Base-by-base conservation (phyloP, 768 basidiomycete species). In the Mycena latifolia region DNA sequence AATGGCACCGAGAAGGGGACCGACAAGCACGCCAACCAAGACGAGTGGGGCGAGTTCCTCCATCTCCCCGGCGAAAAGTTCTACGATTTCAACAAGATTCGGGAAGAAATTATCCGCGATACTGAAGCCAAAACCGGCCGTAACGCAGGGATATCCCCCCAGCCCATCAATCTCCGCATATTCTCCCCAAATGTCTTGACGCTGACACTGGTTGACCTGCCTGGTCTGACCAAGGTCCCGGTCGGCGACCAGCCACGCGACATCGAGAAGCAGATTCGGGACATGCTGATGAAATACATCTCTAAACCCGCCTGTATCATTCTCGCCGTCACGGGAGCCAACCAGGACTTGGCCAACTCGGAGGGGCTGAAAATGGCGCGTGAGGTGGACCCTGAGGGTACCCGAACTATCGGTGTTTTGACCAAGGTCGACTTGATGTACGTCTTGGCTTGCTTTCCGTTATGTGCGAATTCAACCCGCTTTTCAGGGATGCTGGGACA, bases 21-120 rank as follows among this genome's bases (percentile, higher is more conserved):
- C 31, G 93, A 93, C 80, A 89, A 91, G 66, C 83, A 87, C 29
- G 94, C 92, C 78, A 99, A 99, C 77, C 84, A 89, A 60, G 90
- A 98, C 72, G 98, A 99, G 79, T 99, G 98, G 98, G 98, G 97
- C 72, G 98, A 99, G 80, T 99, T 99, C 86, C 84, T 98, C 31
- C 95, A 96, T 73, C 86, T 98, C 41, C 98, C 97, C 0, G 93
- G 93, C 65, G 93, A 99, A 82, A 99, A 99, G 81, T 96, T 99
- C 80, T 94, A 91, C 77, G 97, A 99, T 82, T 99, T 99, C 81
- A 85, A 89, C 79, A 96, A 98, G 85, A 98, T 99, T 76, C 86
- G 97, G 63, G 94, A 92, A 43, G 98, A 99, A 80, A 99, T 99
- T 70, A 87, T 98, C 31, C 89, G 91, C 69, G 98, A 99, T 78